Conservation (phyloP, 805 yeast species). For the Jamesozyma gamospora region DNA sequence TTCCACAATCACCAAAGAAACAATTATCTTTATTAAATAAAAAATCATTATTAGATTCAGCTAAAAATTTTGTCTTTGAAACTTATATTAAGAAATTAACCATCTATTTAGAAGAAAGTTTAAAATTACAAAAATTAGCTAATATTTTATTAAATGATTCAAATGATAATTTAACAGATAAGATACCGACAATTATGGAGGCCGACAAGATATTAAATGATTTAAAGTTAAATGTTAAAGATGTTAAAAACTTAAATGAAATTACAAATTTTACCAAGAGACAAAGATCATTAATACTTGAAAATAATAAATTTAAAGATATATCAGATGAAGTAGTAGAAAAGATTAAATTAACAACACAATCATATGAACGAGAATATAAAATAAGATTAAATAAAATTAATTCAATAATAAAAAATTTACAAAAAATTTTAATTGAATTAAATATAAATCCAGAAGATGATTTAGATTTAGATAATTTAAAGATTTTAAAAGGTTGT, state of each 20-base stretch:
- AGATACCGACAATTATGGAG: constrained; percentile 14
- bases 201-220: constrained; percentile 1
- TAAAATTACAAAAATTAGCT: constrained; percentile 12
- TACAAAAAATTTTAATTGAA: constrained; percentile 14
- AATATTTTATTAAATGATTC: neutral
- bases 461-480: constrained; percentile 1
- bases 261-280: constrained; percentile 13
- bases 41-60: constrained; percentile 25
- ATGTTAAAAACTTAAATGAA: neutral
- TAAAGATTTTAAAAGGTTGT: neutral
- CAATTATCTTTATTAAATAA: constrained; percentile 29
- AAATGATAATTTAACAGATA: constrained; percentile 3
- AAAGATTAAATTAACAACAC: constrained; percentile 6
- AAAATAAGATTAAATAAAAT: constrained; percentile 8
- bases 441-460: constrained; percentile 15
- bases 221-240: constrained; percentile 5
- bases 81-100: constrained; percentile 25
- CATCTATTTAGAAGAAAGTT: constrained; percentile 16
- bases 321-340: constrained; percentile 12
- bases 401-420: constrained; percentile 6
- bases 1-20: constrained; percentile 27
- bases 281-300: constrained; percentile 15
- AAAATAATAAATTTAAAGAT: constrained; percentile 14
- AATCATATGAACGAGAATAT: constrained; percentile 13
- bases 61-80: constrained; percentile 25